Percentiles rank a stretch among this genome's conserved stretches.
Evolutionary conservation across 371 early-diverging fungal species (phyloP).

Genomic region (Mucor plumbeus): DNA sequence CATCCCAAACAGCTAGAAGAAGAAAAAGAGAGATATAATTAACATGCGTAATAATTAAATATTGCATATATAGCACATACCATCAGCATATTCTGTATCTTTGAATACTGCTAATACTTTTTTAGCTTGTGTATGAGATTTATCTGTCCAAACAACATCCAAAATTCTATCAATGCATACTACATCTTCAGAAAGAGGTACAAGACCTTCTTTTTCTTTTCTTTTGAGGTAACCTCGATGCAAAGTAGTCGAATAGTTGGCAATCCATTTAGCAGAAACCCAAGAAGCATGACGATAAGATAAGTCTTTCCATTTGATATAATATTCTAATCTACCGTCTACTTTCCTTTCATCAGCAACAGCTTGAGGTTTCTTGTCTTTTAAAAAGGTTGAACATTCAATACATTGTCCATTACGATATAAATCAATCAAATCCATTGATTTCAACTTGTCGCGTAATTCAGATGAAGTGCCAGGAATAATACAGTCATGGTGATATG

Average conservation of each 20-base stretch:
- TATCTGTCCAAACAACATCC: slow-evolving; percentile 46
- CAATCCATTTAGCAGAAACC: slow-evolving; percentile 60
- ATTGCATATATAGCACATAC: slow-evolving; percentile 25
- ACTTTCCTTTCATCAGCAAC: slow-evolving; percentile 9
- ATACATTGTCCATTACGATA: slow-evolving; percentile 45
- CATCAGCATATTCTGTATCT: slow-evolving; percentile 54
- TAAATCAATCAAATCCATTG: slow-evolving; percentile 22
- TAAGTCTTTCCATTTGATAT: slow-evolving; percentile 61
- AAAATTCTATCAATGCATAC: slow-evolving; percentile 53
- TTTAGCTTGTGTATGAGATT: slow-evolving; percentile 28
- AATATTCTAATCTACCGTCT: slow-evolving; percentile 12
- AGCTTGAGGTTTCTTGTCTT: slow-evolving; percentile 7
- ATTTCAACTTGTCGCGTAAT: slow-evolving; percentile 15
- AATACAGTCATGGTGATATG: slow-evolving; percentile 45
- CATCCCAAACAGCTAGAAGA: slow-evolving; percentile 42
- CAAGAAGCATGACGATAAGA: slow-evolving; percentile 63
- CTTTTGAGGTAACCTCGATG: slow-evolving; percentile 37
- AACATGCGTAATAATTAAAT: neutral
- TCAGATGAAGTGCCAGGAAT: slow-evolving; percentile 6
- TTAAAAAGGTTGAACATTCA: slow-evolving; percentile 39
- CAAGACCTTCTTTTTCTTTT: slow-evolving; percentile 15
- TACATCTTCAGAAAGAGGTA: slow-evolving; percentile 36
- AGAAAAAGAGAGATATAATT: neutral
- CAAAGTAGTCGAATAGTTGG: slow-evolving; percentile 23
- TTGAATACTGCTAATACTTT: slow-evolving; percentile 52